Percentiles rank a stretch among this genome's conserved stretches.
Evolutionary conservation across 495 filamentous ascomycete species (phyloP).

Genomic region (Venustampulla echinocandica): DNA sequence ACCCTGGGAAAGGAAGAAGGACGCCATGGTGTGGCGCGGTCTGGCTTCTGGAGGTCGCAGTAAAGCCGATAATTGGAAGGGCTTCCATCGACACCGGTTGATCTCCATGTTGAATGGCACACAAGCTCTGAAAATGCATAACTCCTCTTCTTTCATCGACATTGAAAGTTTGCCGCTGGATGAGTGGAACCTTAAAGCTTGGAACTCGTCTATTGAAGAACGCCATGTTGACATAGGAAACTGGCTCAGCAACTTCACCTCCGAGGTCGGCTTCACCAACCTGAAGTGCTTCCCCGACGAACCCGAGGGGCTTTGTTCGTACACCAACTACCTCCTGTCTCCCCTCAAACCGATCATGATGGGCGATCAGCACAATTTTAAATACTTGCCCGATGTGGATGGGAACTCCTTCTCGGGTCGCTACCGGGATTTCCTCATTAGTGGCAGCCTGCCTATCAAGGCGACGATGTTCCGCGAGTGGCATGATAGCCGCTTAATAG

Average conservation of each 20-base stretch:
- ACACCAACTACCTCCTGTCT: conserved; percentile 39
- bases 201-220: neutral
- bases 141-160: conserved; percentile 19
- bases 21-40: conserved; percentile 56
- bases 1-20: conserved; percentile 46
- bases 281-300: conserved; percentile 32
- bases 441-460: conserved; percentile 56
- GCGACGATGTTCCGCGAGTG: conserved; percentile 64
- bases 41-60: conserved; percentile 58
- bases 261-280: conserved; percentile 34
- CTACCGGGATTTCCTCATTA: conserved; percentile 55
- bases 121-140: conserved; percentile 31
- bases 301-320: conserved; percentile 33
- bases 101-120: conserved; percentile 60
- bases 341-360: conserved; percentile 27
- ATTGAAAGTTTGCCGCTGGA: conserved; percentile 1
- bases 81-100: conserved; percentile 61
- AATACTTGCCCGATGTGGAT: conserved; percentile 57
- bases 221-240: conserved; percentile 6
- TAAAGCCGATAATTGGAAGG: conserved; percentile 49
- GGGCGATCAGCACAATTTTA: conserved; percentile 47
- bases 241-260: conserved; percentile 32
- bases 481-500: conserved; percentile 60
- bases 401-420: conserved; percentile 64
- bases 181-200: neutral